These are phyloP conservation scores for Thelephora aurantiotincta DNA, from an alignment of 768 basidiomycete genomes.

Conservation along the genomic window DNA sequence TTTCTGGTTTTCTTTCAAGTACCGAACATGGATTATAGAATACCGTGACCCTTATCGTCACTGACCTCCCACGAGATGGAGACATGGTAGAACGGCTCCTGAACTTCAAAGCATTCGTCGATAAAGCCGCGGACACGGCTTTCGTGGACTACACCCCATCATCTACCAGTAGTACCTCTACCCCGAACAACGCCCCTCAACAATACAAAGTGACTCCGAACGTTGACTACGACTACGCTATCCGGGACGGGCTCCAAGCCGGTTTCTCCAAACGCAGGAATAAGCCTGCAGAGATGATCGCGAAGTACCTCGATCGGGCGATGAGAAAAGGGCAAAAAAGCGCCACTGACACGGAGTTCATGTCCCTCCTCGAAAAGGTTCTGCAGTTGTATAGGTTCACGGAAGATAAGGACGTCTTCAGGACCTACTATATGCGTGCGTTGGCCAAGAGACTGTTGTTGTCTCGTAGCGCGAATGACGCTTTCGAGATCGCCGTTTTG, in stretches of 20 bases:
- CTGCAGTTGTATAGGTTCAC: constrained; percentile 74
- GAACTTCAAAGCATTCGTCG: constrained; percentile 45
- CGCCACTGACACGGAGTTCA: constrained; percentile 48
- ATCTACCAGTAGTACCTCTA: constrained; percentile 20
- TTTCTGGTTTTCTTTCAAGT: not conserved
- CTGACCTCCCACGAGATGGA: constrained; percentile 47
- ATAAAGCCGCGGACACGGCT: constrained; percentile 31
- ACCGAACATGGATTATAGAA: constrained; percentile 21
- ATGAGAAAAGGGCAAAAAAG: constrained; percentile 80
- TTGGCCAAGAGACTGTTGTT: constrained; percentile 79
- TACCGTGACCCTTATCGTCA: constrained; percentile 50
- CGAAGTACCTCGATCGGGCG: constrained; percentile 75
- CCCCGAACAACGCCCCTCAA: constrained; percentile 8
- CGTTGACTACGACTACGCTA: constrained; percentile 49
- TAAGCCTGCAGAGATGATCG: constrained; percentile 88
- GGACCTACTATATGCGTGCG: constrained; percentile 81
- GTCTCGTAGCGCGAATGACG: constrained; percentile 74
- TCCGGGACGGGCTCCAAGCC: constrained; percentile 53
- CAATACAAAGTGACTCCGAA: constrained; percentile 23
- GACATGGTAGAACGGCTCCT: constrained; percentile 67
- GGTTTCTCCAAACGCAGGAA: constrained; percentile 67
- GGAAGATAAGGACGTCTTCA: constrained; percentile 88
- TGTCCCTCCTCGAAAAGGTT: constrained; percentile 45
- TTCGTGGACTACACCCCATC: constrained; percentile 32
- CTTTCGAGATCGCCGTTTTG: constrained; percentile 74